Evolutionary conservation across 192 early-diverging fungal genomes (phyloP).

Genomic region (Linnemannia zychae): DNA sequence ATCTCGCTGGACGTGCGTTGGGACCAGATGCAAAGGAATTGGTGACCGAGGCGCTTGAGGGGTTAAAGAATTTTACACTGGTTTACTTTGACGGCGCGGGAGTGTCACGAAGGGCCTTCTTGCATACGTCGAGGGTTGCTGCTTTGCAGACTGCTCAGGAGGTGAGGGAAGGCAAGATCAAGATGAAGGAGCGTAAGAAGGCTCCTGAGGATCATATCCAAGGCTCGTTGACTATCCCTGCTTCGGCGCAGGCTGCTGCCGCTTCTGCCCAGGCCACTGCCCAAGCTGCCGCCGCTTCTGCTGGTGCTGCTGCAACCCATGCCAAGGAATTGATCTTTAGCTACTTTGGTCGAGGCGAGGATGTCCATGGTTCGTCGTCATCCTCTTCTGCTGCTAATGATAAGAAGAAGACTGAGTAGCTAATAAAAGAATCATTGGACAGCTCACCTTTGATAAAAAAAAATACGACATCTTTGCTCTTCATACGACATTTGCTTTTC

Average conservation of each 20-base stretch:
- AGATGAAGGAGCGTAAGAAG: conserved; percentile 46
- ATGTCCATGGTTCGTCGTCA: background rate
- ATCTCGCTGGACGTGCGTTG: conserved; percentile 35
- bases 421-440: too few species aligned
- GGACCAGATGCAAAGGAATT: conserved; percentile 48
- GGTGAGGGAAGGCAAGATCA: conserved; percentile 49
- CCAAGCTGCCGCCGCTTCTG: conserved; percentile 2
- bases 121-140: conserved; percentile 39
- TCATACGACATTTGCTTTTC: too few species aligned
- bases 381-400: background rate
- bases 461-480: too few species aligned
- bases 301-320: conserved; percentile 17
- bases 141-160: conserved; percentile 53
- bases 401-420: background rate
- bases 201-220: background rate
- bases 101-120: conserved; percentile 43
- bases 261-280: conserved; percentile 2
- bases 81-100: conserved; percentile 50
- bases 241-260: conserved; percentile 12
- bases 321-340: conserved; percentile 36
- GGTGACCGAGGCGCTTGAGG: conserved; percentile 45
- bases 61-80: conserved; percentile 39
- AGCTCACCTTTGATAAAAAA: too few species aligned
- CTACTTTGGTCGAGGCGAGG: conserved; percentile 27
- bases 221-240: background rate